Percentiles rank a stretch among this genome's conserved stretches.
phyloP scores from a whole-genome alignment of 495 filamentous ascomycete species.

The Aspergillus bridgeri region DNA sequence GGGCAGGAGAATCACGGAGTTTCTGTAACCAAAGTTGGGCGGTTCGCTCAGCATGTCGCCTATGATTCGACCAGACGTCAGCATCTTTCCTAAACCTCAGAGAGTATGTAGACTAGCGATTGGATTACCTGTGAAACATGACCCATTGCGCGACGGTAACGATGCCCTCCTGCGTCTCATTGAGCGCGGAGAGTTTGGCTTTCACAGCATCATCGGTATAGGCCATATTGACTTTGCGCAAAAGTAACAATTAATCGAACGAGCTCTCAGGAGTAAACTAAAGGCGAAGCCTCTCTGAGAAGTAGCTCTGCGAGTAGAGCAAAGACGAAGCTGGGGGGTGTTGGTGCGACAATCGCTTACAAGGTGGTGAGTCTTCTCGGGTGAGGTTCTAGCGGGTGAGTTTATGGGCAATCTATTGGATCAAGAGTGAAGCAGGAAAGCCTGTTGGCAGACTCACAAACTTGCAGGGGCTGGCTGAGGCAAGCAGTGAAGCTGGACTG shows the following conservation, averaged over 20 bases:
- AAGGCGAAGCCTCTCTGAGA: not conserved
- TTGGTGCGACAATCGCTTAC: not conserved
- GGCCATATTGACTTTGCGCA: constrained; percentile 57
- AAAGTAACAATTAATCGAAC: not conserved
- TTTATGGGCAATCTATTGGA: not conserved
- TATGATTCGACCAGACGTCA: constrained; percentile 34
- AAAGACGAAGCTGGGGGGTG: not conserved
- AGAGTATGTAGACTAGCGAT: constrained; percentile 8
- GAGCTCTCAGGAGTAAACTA: not conserved
- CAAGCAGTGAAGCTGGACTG: not conserved
- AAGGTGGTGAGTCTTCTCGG: not conserved
- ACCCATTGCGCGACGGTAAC: constrained; percentile 97
- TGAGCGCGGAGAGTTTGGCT: constrained; percentile 89
- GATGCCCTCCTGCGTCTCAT: constrained; percentile 95
- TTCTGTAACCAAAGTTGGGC: constrained; percentile 85
- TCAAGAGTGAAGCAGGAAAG: not conserved
- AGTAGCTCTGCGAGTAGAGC: not conserved
- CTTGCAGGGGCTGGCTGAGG: not conserved
- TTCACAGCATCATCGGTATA: constrained; percentile 92
- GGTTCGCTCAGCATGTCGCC: constrained; percentile 84
- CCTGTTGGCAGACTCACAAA: not conserved
- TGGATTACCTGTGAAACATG: constrained; percentile 88
- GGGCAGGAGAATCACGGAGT: constrained; percentile 75
- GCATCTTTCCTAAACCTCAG: constrained; percentile 9
- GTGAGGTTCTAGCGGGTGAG: not conserved